A percentile compares a stretch with the other conserved stretches of the same genome.
Conservation (phyloP, 495 filamentous ascomycete species). For the Penicillium desertorum region DNA sequence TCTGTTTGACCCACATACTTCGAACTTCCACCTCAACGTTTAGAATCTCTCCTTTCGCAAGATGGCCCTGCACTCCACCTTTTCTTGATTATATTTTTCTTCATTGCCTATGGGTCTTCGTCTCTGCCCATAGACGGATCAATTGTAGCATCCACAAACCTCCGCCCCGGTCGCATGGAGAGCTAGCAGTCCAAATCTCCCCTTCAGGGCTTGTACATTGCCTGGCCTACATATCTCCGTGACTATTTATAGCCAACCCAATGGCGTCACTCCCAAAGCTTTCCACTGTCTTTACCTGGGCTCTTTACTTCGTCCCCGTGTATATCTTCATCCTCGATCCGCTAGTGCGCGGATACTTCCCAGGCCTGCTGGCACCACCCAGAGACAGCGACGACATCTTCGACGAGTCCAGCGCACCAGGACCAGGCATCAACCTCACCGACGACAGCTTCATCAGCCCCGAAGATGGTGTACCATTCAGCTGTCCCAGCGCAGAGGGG, state of each 20-base stretch:
- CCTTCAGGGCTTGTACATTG: background rate
- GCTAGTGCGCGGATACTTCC: slow-evolving; percentile 20
- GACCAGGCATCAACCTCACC: slow-evolving; percentile 29
- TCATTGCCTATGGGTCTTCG: background rate
- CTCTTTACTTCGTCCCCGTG: slow-evolving; percentile 43
- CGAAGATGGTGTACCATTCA: slow-evolving; percentile 29
- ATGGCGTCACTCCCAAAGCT: slow-evolving; percentile 31
- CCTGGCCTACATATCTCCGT: background rate
- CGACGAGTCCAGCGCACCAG: slow-evolving; percentile 22
- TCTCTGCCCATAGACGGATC: background rate
- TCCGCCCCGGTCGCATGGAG: background rate
- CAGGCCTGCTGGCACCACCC: slow-evolving; percentile 10
- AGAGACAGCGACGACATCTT: slow-evolving; percentile 14
- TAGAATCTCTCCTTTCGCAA: background rate
- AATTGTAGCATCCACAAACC: background rate
- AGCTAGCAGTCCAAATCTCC: background rate
- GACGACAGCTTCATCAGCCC: slow-evolving; percentile 38
- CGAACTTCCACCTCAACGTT: slow-evolving; percentile 3
- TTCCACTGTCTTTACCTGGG: slow-evolving; percentile 36
- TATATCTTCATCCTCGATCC: slow-evolving; percentile 40
- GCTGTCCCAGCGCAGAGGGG: slow-evolving; percentile 30
- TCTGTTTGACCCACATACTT: slow-evolving; percentile 9
- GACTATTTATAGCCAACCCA: slow-evolving; percentile 5
- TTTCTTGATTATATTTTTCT: background rate
- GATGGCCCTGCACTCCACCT: background rate